Conservation (phyloP, 441 rosid species). For the Metrosideros polymorpha region DNA sequence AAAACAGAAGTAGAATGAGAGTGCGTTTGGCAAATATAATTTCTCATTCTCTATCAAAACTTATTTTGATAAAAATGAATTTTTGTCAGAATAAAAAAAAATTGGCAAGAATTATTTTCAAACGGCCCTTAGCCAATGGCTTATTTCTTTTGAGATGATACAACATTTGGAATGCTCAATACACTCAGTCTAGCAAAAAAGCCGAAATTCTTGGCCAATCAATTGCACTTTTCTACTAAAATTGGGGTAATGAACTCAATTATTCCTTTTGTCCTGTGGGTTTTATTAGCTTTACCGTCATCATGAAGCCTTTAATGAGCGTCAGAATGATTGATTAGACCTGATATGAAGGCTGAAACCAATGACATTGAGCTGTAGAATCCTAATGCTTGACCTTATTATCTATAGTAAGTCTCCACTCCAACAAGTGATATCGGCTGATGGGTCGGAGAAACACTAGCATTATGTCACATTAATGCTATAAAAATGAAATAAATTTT, state of each 20-base stretch:
- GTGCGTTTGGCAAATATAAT: too few relatives aligned
- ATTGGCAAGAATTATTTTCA: too few relatives aligned
- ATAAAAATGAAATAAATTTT: background rate
- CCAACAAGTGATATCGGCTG: background rate
- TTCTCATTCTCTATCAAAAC: too few relatives aligned
- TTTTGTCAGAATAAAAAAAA: too few relatives aligned
- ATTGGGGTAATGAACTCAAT: slow-evolving; percentile 3
- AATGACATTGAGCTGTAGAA: background rate
- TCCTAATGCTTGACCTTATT: background rate
- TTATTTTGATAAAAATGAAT: too few relatives aligned
- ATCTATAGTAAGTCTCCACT: background rate
- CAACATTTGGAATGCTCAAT: background rate
- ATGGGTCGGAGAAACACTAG: background rate
- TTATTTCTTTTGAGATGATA: background rate
- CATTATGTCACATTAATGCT: background rate
- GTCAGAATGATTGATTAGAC: slow-evolving; percentile 3
- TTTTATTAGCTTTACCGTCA: background rate
- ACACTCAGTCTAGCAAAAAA: background rate
- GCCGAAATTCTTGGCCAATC: slow-evolving; percentile 27
- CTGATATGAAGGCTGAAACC: background rate
- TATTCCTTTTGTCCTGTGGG: background rate
- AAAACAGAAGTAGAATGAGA: too few relatives aligned
- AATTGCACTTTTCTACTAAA: slow-evolving; percentile 4
- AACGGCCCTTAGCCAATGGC: background rate
- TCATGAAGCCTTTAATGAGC: slow-evolving; percentile 7